phyloP scores from a whole-genome alignment of 352 stramenopile species.

The Phytophthora hibernalis region DNA sequence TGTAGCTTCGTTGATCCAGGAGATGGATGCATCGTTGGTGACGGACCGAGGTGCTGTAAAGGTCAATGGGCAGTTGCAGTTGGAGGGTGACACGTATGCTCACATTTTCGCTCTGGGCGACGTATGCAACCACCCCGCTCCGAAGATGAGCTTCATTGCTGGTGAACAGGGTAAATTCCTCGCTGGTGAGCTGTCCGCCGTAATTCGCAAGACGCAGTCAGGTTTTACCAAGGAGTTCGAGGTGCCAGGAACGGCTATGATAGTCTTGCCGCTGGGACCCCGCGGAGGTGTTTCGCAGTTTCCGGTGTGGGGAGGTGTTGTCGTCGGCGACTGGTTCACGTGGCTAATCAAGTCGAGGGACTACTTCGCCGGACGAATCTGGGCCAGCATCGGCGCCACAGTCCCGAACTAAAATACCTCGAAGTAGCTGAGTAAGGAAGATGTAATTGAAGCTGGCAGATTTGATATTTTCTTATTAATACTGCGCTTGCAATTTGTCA shows the following conservation, averaged over 20 bases:
- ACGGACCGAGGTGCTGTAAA: conserved; percentile 46
- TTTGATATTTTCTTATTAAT: no score
- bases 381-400: conserved; percentile 33
- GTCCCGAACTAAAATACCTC: conserved; percentile 20
- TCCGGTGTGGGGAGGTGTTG: background rate
- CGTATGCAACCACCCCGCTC: conserved; percentile 52
- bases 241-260: conserved; percentile 8
- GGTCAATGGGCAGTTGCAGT: conserved; percentile 58
- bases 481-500: background rate
- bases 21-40: conserved; percentile 57
- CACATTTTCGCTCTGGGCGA: conserved; percentile 70
- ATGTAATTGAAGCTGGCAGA: background rate
- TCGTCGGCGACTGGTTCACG: background rate
- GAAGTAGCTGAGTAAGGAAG: background rate
- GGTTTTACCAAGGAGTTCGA: conserved; percentile 40
- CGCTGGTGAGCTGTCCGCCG: conserved; percentile 31
- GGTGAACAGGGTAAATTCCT: conserved; percentile 53
- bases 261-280: background rate
- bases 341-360: background rate
- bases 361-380: background rate
- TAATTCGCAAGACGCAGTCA: conserved; percentile 31
- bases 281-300: background rate
- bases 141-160: conserved; percentile 56
- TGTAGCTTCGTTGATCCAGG: conserved; percentile 36
- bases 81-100: conserved; percentile 50